These are phyloP conservation scores for Penicillium bialowiezense DNA, from an alignment of 495 filamentous ascomycete genomes.

Conservation along the genomic window DNA sequence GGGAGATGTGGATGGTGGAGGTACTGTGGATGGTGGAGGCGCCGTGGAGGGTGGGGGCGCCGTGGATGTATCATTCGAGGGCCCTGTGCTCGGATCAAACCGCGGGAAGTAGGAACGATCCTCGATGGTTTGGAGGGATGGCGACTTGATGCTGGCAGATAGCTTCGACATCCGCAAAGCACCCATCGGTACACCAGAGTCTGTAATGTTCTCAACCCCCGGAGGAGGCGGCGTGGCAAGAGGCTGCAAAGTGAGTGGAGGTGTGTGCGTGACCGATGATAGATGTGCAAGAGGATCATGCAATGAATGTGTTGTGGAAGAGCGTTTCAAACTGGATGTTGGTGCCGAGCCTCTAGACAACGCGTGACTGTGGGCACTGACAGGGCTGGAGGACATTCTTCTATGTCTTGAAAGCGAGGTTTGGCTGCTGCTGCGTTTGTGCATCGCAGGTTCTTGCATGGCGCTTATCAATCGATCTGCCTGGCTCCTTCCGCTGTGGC, in stretches of 20 bases:
- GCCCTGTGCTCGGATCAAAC: neutral
- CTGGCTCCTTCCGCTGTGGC: slow-evolving; percentile 60
- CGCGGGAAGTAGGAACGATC: slow-evolving; percentile 22
- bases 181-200: slow-evolving; percentile 39
- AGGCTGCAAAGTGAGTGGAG: slow-evolving; percentile 16
- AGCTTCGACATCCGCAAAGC: slow-evolving; percentile 41
- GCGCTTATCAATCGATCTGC: slow-evolving; percentile 74
- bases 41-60: slow-evolving; percentile 2
- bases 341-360: slow-evolving; percentile 14
- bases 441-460: slow-evolving; percentile 59
- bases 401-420: slow-evolving; percentile 7
- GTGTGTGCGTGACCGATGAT: slow-evolving; percentile 22
- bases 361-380: slow-evolving; percentile 14
- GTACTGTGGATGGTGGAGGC: slow-evolving; percentile 4
- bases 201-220: slow-evolving; percentile 37
- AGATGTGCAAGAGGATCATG: slow-evolving; percentile 22
- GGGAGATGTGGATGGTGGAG: neutral
- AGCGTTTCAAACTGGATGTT: neutral
- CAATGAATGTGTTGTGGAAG: slow-evolving; percentile 6
- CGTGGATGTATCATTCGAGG: neutral
- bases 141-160: slow-evolving; percentile 9
- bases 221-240: slow-evolving; percentile 21
- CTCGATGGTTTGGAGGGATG: neutral
- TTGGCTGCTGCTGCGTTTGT: slow-evolving; percentile 35
- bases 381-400: slow-evolving; percentile 8